These are phyloP conservation scores for Polygonum maritimum DNA, from an alignment of 148 eudicot species.

Conservation along the genomic window DNA sequence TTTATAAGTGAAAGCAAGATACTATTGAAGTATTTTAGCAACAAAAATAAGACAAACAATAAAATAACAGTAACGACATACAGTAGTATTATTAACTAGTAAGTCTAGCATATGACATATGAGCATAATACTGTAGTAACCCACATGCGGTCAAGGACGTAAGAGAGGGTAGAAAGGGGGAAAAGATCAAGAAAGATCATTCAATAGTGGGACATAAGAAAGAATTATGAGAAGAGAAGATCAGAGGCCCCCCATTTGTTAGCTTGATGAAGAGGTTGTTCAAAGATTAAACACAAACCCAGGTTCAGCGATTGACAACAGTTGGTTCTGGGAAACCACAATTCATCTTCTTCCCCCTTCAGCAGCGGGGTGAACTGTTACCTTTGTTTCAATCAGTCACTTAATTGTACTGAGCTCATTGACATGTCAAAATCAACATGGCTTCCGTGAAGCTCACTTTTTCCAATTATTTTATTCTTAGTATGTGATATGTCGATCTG, in stretches of 20 bases:
- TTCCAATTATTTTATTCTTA: slow-evolving; percentile 10
- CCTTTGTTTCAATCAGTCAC: slow-evolving; percentile 16
- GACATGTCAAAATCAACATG: slow-evolving; percentile 64
- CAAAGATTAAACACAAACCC: slow-evolving; percentile 1
- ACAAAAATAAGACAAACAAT: background rate
- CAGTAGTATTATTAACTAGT: background rate
- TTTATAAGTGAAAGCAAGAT: background rate
- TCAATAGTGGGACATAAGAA: slow-evolving; percentile 1
- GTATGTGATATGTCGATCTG: background rate
- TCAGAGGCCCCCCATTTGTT: background rate
- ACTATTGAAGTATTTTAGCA: background rate
- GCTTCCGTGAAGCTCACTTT: slow-evolving; percentile 10
- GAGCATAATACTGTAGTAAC: background rate
- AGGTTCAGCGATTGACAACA: slow-evolving; percentile 20
- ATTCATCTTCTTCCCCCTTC: background rate
- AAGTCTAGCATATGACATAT: background rate
- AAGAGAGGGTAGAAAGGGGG: background rate
- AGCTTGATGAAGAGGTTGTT: slow-evolving; percentile 8
- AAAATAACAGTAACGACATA: background rate
- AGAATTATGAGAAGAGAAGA: background rate
- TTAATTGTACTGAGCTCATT: slow-evolving; percentile 20
- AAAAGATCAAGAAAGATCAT: background rate
- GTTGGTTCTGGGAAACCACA: slow-evolving; percentile 25
- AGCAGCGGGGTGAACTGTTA: slow-evolving; percentile 8
- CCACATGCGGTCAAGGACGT: slow-evolving; percentile 5